phyloP scores from a whole-genome alignment of 2,329 filamentous ascomycete genomes.

The Ascomycota sp. region DNA sequence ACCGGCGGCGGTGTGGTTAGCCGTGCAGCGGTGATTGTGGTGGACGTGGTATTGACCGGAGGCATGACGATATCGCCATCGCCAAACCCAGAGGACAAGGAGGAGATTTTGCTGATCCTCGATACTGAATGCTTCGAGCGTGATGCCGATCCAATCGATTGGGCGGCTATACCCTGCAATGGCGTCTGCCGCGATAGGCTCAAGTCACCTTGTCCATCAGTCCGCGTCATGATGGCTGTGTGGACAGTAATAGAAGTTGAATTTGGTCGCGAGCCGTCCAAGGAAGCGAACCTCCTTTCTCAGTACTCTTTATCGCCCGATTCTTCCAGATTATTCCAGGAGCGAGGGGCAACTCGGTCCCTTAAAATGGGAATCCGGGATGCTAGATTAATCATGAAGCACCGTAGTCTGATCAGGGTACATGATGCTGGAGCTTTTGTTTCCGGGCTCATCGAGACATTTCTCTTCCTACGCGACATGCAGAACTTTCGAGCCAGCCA shows the following conservation, averaged over 20 bases:
- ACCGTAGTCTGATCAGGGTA: conserved; percentile 1
- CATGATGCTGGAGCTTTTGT: conserved; percentile 1
- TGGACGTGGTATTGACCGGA: conserved; percentile 4
- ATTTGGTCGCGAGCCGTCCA: not conserved
- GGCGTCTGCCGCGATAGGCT: not conserved
- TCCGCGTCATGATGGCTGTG: conserved; percentile 2
- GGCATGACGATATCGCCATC: conserved; percentile 36
- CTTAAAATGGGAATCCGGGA: conserved; percentile 16
- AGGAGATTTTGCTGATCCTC: conserved; percentile 31
- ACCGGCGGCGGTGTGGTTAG: conserved; percentile 1
- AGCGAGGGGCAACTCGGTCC: conserved; percentile 11
- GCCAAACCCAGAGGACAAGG: conserved; percentile 43
- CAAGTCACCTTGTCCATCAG: not conserved
- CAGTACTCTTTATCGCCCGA: conserved; percentile 6
- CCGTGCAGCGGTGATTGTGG: conserved; percentile 2
- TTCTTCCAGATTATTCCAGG: conserved; percentile 15
- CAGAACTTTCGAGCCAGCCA: conserved; percentile 23
- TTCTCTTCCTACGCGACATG: conserved; percentile 7
- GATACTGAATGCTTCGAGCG: conserved; percentile 5
- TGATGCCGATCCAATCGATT: conserved; percentile 2
- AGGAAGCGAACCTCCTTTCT: conserved; percentile 2
- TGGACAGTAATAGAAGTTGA: conserved; percentile 2
- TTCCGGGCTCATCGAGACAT: conserved; percentile 13
- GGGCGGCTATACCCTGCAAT: conserved; percentile 3
- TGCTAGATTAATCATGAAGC: conserved; percentile 4